These are phyloP conservation scores for Cutaneotrichosporon cyanovorans DNA, from an alignment of 1,284 basidiomycete genomes.

Conservation along the genomic window DNA sequence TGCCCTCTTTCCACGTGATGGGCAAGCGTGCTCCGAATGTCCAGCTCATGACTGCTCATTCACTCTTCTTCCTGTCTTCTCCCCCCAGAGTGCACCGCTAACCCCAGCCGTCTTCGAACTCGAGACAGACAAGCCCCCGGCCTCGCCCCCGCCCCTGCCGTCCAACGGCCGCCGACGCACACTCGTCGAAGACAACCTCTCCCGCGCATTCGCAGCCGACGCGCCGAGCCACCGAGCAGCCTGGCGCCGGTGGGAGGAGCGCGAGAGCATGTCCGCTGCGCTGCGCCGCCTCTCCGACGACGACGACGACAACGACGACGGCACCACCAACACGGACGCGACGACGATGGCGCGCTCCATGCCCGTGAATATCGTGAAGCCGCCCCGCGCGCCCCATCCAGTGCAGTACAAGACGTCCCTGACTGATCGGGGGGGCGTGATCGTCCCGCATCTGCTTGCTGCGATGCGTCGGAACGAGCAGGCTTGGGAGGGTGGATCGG, in stretches of 20 bases:
- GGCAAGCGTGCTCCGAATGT: too few species aligned
- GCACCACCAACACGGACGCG: not conserved
- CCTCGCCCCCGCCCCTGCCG: slow-evolving; percentile 1
- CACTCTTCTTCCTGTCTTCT: too few species aligned
- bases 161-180: slow-evolving; percentile 20
- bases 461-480: slow-evolving; percentile 26
- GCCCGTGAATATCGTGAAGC: slow-evolving; percentile 35
- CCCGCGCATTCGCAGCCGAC: slow-evolving; percentile 40
- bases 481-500: not conserved
- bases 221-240: slow-evolving; percentile 43
- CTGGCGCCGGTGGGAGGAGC: slow-evolving; percentile 29
- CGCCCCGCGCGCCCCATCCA: slow-evolving; percentile 1
- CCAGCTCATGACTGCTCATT: too few species aligned
- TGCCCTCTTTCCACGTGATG: too few species aligned
- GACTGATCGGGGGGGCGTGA: slow-evolving; percentile 31
- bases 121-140: slow-evolving; percentile 21
- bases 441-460: slow-evolving; percentile 36
- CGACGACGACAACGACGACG: slow-evolving; percentile 19
- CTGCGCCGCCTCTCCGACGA: slow-evolving; percentile 10
- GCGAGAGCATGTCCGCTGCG: slow-evolving; percentile 17
- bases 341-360: slow-evolving; percentile 33
- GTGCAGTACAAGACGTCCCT: slow-evolving; percentile 41
- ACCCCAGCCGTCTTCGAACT: slow-evolving; percentile 44
- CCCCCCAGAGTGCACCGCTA: too few species aligned
- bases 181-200: slow-evolving; percentile 40